Percentiles rank a stretch among this genome's conserved stretches.
These are phyloP conservation scores for Mycogone perniciosa DNA, from an alignment of 2,329 filamentous ascomycete species.

Conservation along the genomic window DNA sequence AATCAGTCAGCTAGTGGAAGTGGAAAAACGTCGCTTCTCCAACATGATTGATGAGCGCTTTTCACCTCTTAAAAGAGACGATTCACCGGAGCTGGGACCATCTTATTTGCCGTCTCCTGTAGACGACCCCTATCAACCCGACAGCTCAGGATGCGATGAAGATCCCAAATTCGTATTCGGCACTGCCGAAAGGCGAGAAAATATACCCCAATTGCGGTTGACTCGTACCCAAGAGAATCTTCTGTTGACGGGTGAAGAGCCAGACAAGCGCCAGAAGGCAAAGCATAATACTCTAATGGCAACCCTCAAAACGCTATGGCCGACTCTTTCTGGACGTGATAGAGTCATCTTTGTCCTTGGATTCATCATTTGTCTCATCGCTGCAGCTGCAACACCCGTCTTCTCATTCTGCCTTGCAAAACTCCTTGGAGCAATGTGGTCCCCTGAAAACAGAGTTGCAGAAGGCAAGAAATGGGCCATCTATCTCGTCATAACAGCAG, in stretches of 20 bases:
- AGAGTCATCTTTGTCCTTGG: conserved; percentile 53
- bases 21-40: conserved; percentile 8
- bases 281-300: conserved; percentile 12
- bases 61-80: neutral
- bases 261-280: neutral
- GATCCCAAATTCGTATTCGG: conserved; percentile 19
- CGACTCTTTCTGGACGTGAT: conserved; percentile 47
- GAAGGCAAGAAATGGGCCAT: conserved; percentile 61
- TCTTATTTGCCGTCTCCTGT: neutral
- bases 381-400: conserved; percentile 61
- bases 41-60: conserved; percentile 7
- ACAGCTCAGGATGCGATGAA: conserved; percentile 5
- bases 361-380: conserved; percentile 53
- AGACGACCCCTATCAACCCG: neutral
- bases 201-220: conserved; percentile 15
- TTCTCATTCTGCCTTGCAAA: conserved; percentile 74
- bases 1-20: neutral
- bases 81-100: neutral
- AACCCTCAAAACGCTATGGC: conserved; percentile 57
- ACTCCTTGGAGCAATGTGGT: conserved; percentile 64
- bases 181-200: conserved; percentile 25
- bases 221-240: conserved; percentile 13
- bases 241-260: neutral
- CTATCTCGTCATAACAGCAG: conserved; percentile 60
- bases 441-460: conserved; percentile 39